phyloP scores from a whole-genome alignment of 306 rosid genomes.

The Trichosanthes cucumerina region DNA sequence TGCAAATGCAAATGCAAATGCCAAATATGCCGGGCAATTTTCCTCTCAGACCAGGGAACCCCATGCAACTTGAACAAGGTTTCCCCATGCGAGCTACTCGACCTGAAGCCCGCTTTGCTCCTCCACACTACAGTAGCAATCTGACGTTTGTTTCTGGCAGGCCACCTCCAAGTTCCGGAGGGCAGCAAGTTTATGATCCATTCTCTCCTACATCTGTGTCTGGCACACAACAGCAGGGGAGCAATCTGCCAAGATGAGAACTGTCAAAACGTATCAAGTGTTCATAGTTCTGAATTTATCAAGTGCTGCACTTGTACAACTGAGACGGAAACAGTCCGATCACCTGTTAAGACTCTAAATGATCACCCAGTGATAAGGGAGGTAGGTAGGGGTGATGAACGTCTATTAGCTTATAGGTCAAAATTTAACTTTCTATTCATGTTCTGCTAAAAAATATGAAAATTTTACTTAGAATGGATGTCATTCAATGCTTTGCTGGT shows the following conservation, averaged over 20 bases:
- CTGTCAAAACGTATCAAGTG: background rate
- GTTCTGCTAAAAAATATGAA: background rate
- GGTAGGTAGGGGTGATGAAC: background rate
- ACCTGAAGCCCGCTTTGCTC: conserved; percentile 27
- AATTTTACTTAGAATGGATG: background rate
- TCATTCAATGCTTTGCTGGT: background rate
- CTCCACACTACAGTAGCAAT: conserved; percentile 37
- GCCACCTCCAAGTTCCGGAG: conserved; percentile 36
- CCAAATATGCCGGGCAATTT: conserved; percentile 23
- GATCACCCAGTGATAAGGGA: background rate
- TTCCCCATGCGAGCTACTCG: conserved; percentile 27
- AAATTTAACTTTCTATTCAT: background rate
- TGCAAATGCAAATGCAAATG: conserved; percentile 57
- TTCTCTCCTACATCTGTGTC: conserved; percentile 68
- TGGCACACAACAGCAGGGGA: conserved; percentile 27
- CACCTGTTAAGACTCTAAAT: background rate
- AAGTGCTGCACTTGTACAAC: background rate
- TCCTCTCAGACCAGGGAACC: conserved; percentile 31
- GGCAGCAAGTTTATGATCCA: conserved; percentile 85
- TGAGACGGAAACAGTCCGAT: background rate
- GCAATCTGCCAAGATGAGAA: conserved; percentile 22
- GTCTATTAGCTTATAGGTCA: background rate
- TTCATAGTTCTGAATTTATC: background rate
- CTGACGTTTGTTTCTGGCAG: conserved; percentile 33
- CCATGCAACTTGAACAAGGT: conserved; percentile 35